Evolutionary conservation across 345 rosid species (phyloP), one percentile per base, ranked within the genome.

Genomic region (Gynandropsis gynandra): DNA sequence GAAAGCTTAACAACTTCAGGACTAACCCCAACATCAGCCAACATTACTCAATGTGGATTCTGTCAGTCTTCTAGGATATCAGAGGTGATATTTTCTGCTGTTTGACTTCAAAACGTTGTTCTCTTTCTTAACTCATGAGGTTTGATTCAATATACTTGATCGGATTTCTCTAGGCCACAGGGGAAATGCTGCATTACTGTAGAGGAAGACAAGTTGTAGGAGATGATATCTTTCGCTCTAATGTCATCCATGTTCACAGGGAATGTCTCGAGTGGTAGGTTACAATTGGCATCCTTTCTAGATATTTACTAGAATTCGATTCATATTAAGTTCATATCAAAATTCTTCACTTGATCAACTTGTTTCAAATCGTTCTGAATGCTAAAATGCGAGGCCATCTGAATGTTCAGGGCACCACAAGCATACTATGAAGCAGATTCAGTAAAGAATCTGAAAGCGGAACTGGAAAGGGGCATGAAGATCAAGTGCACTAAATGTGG

Each of bases 181-280:
- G 94, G 24, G 71, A 75, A 39, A 83, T 89, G 90, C 51, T 80
- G 64, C 96, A 81, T 68, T 86, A 65, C 63, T 40, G 53, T 16
- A 66, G 61, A 32, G 89, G 88, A 40, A 70, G 59, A 13, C 72
- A 18, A 0, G 88, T 89, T 24, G 62, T 49, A 39, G 86, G 81
- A 41, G 70, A 76, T 59, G 73, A 67, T 20, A 75, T 72, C 48
- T 71, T 50, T 49, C 5, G 19, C 40, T 58, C 76, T 36, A 61
- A 62, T 69, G 85, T 71, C 16, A 73, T 80, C 20, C 94, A 86
- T 71, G 96, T 83, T 31, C 97, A 89, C 50, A 69, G 59, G 19
- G 56, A 46, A 50, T 89, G 97, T 57, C 69, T 83, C n/a, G 88
- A 89, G 13, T 89, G 96, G 97, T 89, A 81, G 5, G 29, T 24